These are phyloP conservation scores for Zymoseptoria pseudotritici DNA, from an alignment of 2,329 filamentous ascomycete genomes.

Conservation along the genomic window DNA sequence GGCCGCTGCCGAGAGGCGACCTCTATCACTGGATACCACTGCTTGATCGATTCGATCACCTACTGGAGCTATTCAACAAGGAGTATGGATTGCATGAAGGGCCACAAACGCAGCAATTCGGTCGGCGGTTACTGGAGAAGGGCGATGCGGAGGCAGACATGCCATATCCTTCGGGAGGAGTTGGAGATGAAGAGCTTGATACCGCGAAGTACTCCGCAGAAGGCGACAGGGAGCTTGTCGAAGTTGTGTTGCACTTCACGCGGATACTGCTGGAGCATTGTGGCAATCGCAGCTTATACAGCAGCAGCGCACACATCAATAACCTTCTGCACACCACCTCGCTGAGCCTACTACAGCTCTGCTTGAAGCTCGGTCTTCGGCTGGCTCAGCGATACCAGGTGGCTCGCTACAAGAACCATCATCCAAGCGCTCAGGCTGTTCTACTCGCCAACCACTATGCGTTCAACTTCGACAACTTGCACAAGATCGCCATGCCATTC, in stretches of 20 bases:
- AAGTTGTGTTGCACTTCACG: conserved; percentile 77
- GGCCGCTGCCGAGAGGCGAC: conserved; percentile 93
- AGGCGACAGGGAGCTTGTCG: conserved; percentile 72
- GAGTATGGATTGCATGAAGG: conserved; percentile 74
- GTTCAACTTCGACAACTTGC: conserved; percentile 67
- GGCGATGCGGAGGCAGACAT: conserved; percentile 45
- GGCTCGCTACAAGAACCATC: conserved; percentile 60
- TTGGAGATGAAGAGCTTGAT: conserved; percentile 26
- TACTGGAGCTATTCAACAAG: conserved; percentile 73
- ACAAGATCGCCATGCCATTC: conserved; percentile 76
- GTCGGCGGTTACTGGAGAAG: conserved; percentile 56
- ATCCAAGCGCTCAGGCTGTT: conserved; percentile 55
- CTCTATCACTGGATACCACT: conserved; percentile 97
- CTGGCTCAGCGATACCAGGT: conserved; percentile 89
- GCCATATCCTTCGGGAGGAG: conserved; percentile 17
- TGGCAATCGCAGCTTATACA: conserved; percentile 92
- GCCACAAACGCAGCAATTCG: conserved; percentile 72
- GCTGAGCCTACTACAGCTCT: conserved; percentile 66
- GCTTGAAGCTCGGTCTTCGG: conserved; percentile 73
- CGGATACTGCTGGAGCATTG: conserved; percentile 86
- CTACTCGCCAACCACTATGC: conserved; percentile 78
- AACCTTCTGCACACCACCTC: conserved; percentile 84
- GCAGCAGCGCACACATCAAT: conserved; percentile 83
- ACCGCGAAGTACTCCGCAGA: conserved; percentile 57
- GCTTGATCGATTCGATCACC: conserved; percentile 84